These are phyloP conservation scores for Hansenula sp. DNA, from an alignment of 1,139 yeast species.

Conservation along the genomic window DNA sequence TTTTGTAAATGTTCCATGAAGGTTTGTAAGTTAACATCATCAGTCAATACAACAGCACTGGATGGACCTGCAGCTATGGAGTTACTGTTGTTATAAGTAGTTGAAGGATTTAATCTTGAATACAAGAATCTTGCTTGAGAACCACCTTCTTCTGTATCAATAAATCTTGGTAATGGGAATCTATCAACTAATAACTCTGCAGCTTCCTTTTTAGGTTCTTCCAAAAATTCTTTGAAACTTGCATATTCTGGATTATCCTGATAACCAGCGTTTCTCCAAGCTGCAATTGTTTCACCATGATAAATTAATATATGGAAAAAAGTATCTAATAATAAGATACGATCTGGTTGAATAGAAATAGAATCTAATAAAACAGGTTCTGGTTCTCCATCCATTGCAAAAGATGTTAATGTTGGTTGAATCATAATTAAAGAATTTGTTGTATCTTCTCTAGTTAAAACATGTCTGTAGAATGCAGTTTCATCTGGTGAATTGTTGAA, in stretches of 20 bases:
- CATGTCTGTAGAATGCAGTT: slow-evolving; percentile 95
- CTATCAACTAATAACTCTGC: slow-evolving; percentile 87
- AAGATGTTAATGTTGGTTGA: slow-evolving; percentile 91
- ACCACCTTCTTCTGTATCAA: slow-evolving; percentile 96
- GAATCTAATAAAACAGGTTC: slow-evolving; percentile 94
- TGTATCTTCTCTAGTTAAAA: slow-evolving; percentile 85
- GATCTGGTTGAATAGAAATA: slow-evolving; percentile 85
- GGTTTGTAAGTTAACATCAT: slow-evolving; percentile 88
- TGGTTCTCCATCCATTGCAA: slow-evolving; percentile 80
- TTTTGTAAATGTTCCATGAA: slow-evolving; percentile 89
- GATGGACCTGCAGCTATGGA: slow-evolving; percentile 38
- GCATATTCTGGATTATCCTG: slow-evolving; percentile 89
- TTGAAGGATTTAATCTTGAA: slow-evolving; percentile 91
- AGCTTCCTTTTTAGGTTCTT: slow-evolving; percentile 90
- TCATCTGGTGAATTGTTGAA: slow-evolving; percentile 98
- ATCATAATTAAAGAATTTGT: slow-evolving; percentile 94
- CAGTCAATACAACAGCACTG: slow-evolving; percentile 84
- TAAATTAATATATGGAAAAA: slow-evolving; percentile 94
- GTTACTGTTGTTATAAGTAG: slow-evolving; percentile 58
- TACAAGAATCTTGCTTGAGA: slow-evolving; percentile 96
- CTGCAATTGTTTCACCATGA: slow-evolving; percentile 93
- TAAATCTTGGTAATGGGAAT: slow-evolving; percentile 94
- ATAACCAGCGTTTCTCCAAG: slow-evolving; percentile 94
- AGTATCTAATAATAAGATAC: slow-evolving; percentile 84
- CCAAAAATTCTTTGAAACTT: slow-evolving; percentile 79